Percentiles rank a stretch among this genome's conserved stretches.
phyloP scores from a whole-genome alignment of 768 basidiomycete species.

The Scleroderma citrinum region DNA sequence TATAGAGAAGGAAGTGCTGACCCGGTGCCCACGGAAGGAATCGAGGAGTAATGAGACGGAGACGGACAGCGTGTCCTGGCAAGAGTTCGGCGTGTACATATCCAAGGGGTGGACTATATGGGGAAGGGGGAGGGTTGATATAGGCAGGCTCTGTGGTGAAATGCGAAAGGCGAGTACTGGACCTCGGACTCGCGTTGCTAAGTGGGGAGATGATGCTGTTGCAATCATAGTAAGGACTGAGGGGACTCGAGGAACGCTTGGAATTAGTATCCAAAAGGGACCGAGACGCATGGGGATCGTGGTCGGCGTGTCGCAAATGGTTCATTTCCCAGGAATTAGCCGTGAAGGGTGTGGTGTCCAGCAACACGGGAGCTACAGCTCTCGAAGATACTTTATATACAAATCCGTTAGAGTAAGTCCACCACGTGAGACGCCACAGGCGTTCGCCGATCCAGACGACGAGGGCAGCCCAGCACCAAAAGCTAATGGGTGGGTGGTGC shows the following conservation, averaged over 20 bases:
- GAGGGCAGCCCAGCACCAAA: conserved; percentile 65
- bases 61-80: conserved; percentile 62
- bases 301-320: conserved; percentile 4
- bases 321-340: conserved; percentile 25
- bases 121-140: not conserved
- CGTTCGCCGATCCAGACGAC: conserved; percentile 62
- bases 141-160: conserved; percentile 1
- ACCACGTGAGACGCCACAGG: conserved; percentile 46
- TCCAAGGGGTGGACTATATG: conserved; percentile 54
- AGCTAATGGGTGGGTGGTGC: conserved; percentile 60
- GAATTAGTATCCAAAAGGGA: conserved; percentile 2
- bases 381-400: conserved; percentile 22
- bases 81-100: conserved; percentile 65
- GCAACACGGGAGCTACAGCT: not conserved
- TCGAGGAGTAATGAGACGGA: conserved; percentile 55
- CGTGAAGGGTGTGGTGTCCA: not conserved
- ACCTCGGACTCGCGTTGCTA: not conserved
- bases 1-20: conserved; percentile 68
- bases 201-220: conserved; percentile 2
- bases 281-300: conserved; percentile 1
- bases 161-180: not conserved
- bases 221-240: conserved; percentile 15
- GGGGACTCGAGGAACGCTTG: conserved; percentile 18
- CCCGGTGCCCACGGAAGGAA: conserved; percentile 66
- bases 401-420: conserved; percentile 55